Evolutionary conservation across 2,329 filamentous ascomycete genomes (phyloP).

Genomic region (Penicillium sp.): DNA sequence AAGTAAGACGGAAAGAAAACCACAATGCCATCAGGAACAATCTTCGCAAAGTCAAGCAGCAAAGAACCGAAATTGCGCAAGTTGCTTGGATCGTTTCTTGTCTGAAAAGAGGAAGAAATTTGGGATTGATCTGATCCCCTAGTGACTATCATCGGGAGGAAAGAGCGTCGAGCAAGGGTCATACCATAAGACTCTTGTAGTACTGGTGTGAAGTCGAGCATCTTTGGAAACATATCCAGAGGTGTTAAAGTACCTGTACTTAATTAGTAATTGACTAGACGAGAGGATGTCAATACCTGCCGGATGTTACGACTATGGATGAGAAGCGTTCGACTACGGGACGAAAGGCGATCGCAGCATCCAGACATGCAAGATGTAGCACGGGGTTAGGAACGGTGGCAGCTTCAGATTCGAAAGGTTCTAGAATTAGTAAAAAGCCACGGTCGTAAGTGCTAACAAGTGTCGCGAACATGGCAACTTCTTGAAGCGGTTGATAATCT

Average conservation of each 20-base stretch:
- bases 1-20: constrained; percentile 98
- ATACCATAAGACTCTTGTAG: constrained; percentile 97
- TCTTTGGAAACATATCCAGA: constrained; percentile 97
- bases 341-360: constrained; percentile 96
- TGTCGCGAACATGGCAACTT: constrained; percentile 96
- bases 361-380: constrained; percentile 94
- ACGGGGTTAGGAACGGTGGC: constrained; percentile 94
- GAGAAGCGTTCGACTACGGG: constrained; percentile 96
- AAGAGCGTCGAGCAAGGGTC: constrained; percentile 91
- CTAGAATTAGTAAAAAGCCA: constrained; percentile 91
- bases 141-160: constrained; percentile 96
- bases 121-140: constrained; percentile 89
- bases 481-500: constrained; percentile 93
- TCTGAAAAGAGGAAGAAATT: constrained; percentile 90
- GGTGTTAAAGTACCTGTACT: constrained; percentile 79
- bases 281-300: not conserved
- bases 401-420: constrained; percentile 92
- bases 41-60: constrained; percentile 88
- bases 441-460: constrained; percentile 95
- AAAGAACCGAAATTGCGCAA: constrained; percentile 94
- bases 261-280: not conserved
- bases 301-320: constrained; percentile 94
- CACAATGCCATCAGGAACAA: constrained; percentile 96
- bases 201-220: constrained; percentile 89
- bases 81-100: constrained; percentile 93